phyloP scores from a whole-genome alignment of 352 stramenopile species.

The Globisporangium lucens region DNA sequence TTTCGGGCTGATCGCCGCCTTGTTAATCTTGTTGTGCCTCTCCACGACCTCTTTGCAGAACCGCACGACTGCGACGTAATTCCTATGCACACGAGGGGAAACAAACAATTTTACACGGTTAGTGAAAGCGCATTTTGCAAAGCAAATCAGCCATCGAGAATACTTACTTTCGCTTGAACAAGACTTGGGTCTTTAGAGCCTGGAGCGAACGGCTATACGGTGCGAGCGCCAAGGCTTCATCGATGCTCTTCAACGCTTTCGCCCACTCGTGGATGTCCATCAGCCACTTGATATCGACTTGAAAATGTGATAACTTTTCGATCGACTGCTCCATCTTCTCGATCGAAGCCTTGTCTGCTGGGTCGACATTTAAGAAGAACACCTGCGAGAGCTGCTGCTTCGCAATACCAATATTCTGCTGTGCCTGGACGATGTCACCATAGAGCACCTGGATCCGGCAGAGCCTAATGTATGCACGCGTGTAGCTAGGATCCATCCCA shows the following conservation, averaged over 20 bases:
- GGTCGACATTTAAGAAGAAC: conserved; percentile 24
- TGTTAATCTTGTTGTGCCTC: conserved; percentile 36
- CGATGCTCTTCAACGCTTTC: conserved; percentile 39
- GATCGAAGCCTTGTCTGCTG: conserved; percentile 39
- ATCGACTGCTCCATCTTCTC: conserved; percentile 57
- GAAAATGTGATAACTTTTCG: conserved; percentile 39
- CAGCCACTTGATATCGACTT: conserved; percentile 60
- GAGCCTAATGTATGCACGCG: conserved; percentile 68
- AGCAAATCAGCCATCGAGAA: background rate
- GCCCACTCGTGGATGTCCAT: conserved; percentile 44
- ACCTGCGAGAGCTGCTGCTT: conserved; percentile 36
- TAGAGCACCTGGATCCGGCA: conserved; percentile 68
- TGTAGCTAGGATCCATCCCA: conserved; percentile 59
- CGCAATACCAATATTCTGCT: conserved; percentile 44
- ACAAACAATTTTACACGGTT: conserved; percentile 5
- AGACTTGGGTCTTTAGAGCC: conserved; percentile 53
- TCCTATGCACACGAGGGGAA: conserved; percentile 28
- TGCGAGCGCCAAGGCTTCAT: conserved; percentile 51
- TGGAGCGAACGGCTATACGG: conserved; percentile 53
- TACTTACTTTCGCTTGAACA: conserved; percentile 69
- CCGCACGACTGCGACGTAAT: conserved; percentile 43
- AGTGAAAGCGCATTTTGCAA: background rate
- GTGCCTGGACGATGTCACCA: conserved; percentile 50
- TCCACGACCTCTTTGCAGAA: conserved; percentile 53
- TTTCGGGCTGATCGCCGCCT: background rate